Evolutionary conservation across 2,329 filamentous ascomycete species (phyloP).

Genomic region (Coniochaeta prunicola): DNA sequence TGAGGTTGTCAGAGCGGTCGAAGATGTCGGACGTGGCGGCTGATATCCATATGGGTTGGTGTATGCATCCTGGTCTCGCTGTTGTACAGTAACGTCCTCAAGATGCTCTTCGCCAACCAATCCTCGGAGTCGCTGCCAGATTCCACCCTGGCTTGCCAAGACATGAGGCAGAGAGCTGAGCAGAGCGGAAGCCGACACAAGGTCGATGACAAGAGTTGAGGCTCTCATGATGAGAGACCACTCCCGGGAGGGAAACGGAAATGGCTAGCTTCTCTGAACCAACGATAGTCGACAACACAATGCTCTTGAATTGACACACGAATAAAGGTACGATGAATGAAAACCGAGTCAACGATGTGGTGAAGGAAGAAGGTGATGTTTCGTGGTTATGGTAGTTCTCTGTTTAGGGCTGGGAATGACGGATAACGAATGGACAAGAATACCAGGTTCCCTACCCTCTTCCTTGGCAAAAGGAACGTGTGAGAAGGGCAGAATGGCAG

Average conservation of each 20-base stretch:
- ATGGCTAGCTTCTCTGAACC: not conserved
- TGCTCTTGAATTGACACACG: not conserved
- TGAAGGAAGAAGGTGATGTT: not conserved
- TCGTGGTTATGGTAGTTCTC: not conserved
- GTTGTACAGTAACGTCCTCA: not conserved
- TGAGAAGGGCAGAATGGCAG: not conserved
- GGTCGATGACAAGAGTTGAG: slow-evolving; percentile 20
- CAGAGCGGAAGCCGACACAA: slow-evolving; percentile 24
- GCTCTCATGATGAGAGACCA: slow-evolving; percentile 27
- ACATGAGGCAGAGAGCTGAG: slow-evolving; percentile 14
- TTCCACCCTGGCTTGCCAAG: slow-evolving; percentile 7
- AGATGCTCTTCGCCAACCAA: slow-evolving; percentile 5
- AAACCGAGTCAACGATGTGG: not conserved
- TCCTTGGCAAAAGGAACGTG: not conserved
- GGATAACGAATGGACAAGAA: slow-evolving; percentile 2
- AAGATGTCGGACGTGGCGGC: not conserved
- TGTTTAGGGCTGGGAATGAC: not conserved
- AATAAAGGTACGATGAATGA: not conserved
- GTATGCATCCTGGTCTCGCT: not conserved
- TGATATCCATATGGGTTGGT: slow-evolving; percentile 2
- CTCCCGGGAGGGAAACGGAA: not conserved
- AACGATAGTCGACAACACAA: not conserved
- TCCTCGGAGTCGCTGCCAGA: slow-evolving; percentile 13
- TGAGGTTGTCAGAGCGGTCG: not conserved
- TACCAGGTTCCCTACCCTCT: not conserved